Evolutionary conservation across 768 basidiomycete species (phyloP).

Genomic region (Pleurotus citrinopileatus): DNA sequence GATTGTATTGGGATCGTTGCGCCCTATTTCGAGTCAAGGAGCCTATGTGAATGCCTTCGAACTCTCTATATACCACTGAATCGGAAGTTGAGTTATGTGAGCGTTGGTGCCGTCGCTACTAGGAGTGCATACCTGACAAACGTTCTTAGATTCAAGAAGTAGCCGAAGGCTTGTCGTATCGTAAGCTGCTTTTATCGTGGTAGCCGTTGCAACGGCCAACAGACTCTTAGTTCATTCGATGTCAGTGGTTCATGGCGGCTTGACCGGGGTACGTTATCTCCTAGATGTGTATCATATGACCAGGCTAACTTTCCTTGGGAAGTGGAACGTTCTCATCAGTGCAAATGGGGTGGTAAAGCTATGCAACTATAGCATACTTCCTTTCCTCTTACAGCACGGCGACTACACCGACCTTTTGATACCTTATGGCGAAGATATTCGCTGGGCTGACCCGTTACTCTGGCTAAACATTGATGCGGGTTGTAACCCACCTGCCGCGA

Average conservation of each 20-base stretch:
- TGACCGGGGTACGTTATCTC: neutral
- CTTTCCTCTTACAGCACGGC: neutral
- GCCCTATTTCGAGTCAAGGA: neutral
- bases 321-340: slow-evolving; percentile 1
- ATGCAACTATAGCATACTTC: neutral
- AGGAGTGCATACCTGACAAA: too few relatives aligned
- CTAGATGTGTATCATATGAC: neutral
- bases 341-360: neutral
- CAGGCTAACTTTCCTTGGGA: neutral
- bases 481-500: neutral
- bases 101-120: neutral
- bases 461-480: neutral
- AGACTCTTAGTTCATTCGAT: neutral
- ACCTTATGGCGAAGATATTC: slow-evolving; percentile 9
- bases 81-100: neutral
- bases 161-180: neutral
- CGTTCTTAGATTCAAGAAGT: neutral
- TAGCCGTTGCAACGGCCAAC: neutral
- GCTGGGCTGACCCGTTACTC: slow-evolving; percentile 15
- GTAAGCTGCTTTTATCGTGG: neutral
- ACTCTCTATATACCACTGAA: neutral
- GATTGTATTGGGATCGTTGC: neutral
- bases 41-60: neutral
- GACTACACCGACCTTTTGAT: neutral
- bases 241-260: slow-evolving; percentile 1